Evolutionary conservation across 129 eudicot genomes (phyloP), one percentile per base, ranked within the genome.

Genomic region (Chrysanthemum lavandulifolium): DNA sequence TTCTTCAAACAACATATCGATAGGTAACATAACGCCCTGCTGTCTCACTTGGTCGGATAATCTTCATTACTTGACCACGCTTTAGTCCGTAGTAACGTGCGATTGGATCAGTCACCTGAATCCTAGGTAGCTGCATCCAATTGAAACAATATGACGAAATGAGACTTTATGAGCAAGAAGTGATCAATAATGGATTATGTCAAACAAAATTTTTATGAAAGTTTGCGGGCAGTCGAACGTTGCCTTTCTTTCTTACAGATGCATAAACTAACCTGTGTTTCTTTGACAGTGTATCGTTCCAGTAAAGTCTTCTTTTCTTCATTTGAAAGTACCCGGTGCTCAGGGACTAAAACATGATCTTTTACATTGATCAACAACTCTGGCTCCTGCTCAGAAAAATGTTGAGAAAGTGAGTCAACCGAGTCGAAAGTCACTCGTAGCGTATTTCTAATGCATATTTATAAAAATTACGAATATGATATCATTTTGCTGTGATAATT

Each of bases 281-380:
- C 97, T 79, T 90, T 87, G 71, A 87, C 97, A 9, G 95, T 87
- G 69, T 90, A 90, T 80, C 97, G 80, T 51, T 78, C 95, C 65
- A 90, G 84, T 81, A 90, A 81, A 29, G 87, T 85, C 77, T 87
- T 90, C 87, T 90, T 90, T 73, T 90, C 97, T 51, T 90, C 95
- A 53, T 78, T 75, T 13, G 86, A 64, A 48, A 90, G 91, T 52
- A 85, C 72, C 68, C 83, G 91, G 71, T 87, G 97, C 64, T 85
- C 86, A 50, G 97, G 95, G 77, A 87, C 91, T 63, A 87, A 79
- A 65, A 79, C 82, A 80, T 90, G 97, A 19, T 85, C 84, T 71
- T 81, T 87, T 19, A 90, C 85, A 73, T 90, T 90, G 48, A 90
- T 87, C 76, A 90, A 72, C 86, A 90, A 64, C 81, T 90, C 97